Evolutionary conservation across 441 rosid genomes (phyloP), one percentile per base, ranked within the genome.

Genomic region (Adansonia rubrostipa): DNA sequence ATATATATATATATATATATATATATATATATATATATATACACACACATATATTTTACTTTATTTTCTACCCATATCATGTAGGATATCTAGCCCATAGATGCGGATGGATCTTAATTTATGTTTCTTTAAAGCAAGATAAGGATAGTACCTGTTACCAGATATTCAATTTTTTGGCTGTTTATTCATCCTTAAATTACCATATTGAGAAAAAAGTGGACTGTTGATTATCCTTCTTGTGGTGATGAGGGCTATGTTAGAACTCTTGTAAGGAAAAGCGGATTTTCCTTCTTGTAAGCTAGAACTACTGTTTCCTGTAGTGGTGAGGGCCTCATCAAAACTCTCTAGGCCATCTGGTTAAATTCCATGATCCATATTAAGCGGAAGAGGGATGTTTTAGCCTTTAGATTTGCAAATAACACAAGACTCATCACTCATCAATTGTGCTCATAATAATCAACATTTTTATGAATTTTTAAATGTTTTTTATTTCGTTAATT

Each of bases 231-330:
- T 50, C 7, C 44, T 28, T 50, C 13, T 24, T 3, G 61, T 70
- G 44, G 11, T 6, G 2, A 69, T 47, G 73, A 68, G 73, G 56
- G 40, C 33, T 20, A 45, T 48, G 9, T 47, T 20, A 14, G 56
- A 68, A 47, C 56, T 11, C 56, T 68, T 10, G 40, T 6, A 20
- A 68, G 73, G 73, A 20, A 68, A 47, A 68, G 14, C 0, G 10
- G 56, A 45, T 20, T 47, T 45, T 47, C 33, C 72, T 69, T 48
- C 73, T 69, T 69, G 19, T 47, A 20, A 22, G 40, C 74, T 70
- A 22, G 60, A 68, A 10, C 40, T 45, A 50, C 45, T 14, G 3
- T 54, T 50, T 70, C 51, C 74, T 70, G 9, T 70, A 14, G 45
- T 51, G 17, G 15, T 50, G 58, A 70, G 60, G 10, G 56, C 20